Evolutionary conservation across 225 moss, liverwort and hornwort species (phyloP), one percentile per base, ranked within the genome.

Genomic region (Marchantia paleacea): DNA sequence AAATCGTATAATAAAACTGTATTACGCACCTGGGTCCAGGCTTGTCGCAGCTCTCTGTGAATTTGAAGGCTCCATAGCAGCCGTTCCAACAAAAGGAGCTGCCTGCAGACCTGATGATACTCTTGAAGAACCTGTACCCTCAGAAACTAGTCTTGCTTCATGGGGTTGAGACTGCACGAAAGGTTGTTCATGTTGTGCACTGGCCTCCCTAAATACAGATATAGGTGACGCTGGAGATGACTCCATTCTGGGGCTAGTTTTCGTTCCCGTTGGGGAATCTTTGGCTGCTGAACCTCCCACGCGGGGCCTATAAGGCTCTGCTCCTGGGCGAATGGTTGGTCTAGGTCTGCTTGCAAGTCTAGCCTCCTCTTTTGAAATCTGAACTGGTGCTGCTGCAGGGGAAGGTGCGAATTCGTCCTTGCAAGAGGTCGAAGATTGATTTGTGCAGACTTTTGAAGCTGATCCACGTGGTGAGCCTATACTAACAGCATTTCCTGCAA

Each of bases 271-370:
- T 47, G 76, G 69, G 72, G 49, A 83, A n/a, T 80, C 85, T 78
- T 87, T 90, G 12, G 53, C 80, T 52, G 80, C 60, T 79, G 78
- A 65, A 65, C 70, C 86, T 58, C 86, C 88, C 24, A 85, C 78
- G 81, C 90, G 84, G 63, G 97, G 95, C 78, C 88, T 88, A 78
- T 95, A 97, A 4, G 90, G 95, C 82, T 95, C 93, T 72, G 95
- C 89, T 85, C 95, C 97, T 78, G 91, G 90, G 62, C 93, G 89
- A 72, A 94, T 81, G 74, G 84, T 76, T 48, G 86, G 77, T 49
- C 79, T 79, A 48, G 86, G 83, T 83, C 81, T 90, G 75, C 60
- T 63, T 31, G 25, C 48, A 26, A 48, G 1, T 29, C 47, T 78
- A 4, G 12, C 51, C 70, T 82, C 80, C 25, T 80, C 87, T 60